Evolutionary conservation across 2,329 filamentous ascomycete species (phyloP).

Genomic region (Rugonectria rugulosa): DNA sequence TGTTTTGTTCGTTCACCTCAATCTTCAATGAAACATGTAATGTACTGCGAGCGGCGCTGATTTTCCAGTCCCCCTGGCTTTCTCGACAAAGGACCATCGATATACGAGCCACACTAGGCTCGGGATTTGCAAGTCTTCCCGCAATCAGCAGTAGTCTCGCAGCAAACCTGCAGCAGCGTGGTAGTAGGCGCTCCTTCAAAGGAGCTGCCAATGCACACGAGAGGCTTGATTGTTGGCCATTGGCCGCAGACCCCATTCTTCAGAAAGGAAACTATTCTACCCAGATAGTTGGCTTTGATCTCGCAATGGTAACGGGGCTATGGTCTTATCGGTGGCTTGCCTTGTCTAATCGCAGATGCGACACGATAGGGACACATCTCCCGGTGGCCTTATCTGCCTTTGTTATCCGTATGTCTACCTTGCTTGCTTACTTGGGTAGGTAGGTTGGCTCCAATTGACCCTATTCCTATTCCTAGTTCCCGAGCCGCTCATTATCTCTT

Average conservation of each 20-base stretch:
- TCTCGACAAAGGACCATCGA: background rate
- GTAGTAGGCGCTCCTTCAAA: conserved; percentile 5
- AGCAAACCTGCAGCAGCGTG: conserved; percentile 14
- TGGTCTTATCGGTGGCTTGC: conserved; percentile 9
- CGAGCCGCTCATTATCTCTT: background rate
- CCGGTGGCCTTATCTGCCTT: conserved; percentile 13
- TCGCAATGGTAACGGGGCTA: conserved; percentile 4
- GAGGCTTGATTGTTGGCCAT: conserved; percentile 16
- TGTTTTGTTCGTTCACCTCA: no score
- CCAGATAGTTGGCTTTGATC: conserved; percentile 1
- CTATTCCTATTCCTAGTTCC: conserved; percentile 6
- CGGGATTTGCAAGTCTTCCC: conserved; percentile 14
- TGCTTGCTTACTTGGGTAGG: no score
- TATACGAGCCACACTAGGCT: conserved; percentile 6
- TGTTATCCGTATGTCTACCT: no score
- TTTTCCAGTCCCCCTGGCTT: no score
- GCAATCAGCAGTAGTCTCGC: conserved; percentile 9
- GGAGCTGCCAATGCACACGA: background rate
- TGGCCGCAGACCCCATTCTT: conserved; percentile 11
- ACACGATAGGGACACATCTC: conserved; percentile 8
- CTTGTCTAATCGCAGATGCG: background rate
- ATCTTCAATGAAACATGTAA: no score
- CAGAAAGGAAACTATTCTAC: no score
- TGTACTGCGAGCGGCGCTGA: background rate
- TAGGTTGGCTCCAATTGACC: conserved; percentile 1